Base-by-base conservation (phyloP, 2,329 filamentous ascomycete species). In the Metarhizium brunneum region DNA sequence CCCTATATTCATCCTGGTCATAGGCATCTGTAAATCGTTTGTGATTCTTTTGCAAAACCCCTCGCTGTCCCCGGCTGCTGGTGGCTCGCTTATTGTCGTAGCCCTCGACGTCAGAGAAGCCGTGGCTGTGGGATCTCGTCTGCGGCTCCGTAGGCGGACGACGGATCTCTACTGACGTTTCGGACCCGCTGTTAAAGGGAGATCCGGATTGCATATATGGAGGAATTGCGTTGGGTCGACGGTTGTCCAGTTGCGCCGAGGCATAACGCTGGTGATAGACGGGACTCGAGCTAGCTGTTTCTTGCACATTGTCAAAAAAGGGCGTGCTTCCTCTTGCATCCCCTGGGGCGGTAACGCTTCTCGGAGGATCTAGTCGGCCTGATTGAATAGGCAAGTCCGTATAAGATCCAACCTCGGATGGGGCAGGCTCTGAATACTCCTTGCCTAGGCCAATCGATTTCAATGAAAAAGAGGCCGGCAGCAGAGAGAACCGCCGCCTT, bases 21-120 rank as follows among this genome's bases (percentile, higher is more conserved):
- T 95, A 96, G 2, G 88, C 90, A 64, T 96, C 91, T 1, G 83
- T 86, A 63, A 99, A 96, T 61, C 91, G 84, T 71, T 92, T 91
- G 70, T 87, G 88, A 69, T 85, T 87, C 74, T 95, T 96, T 65
- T 94, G 88, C 49, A 94, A 74, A 11, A 89, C 83, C 38, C 80
- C 83, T 14, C 67, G 77, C 58, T 64, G 74, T 63, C 68, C 72
- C 63, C 66, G 69, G 52, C 65, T 66, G 54, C 63, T 73, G 45
- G 67, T 66, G 4, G 71, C 61, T 50, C 71, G 71, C 49, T 71
- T 73, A 45, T 66, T 68, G 32, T 75, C 73, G 42, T 72, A 73
- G 30, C 69, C 71, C 52, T 77, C 77, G 0, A 73, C 72, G 7
- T 74, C 73, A 2, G 69, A 63, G 48, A 73, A 73, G 4, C 72